Conservation (phyloP, 176 grass and related monocot genomes). For the Avena sativa region DNA sequence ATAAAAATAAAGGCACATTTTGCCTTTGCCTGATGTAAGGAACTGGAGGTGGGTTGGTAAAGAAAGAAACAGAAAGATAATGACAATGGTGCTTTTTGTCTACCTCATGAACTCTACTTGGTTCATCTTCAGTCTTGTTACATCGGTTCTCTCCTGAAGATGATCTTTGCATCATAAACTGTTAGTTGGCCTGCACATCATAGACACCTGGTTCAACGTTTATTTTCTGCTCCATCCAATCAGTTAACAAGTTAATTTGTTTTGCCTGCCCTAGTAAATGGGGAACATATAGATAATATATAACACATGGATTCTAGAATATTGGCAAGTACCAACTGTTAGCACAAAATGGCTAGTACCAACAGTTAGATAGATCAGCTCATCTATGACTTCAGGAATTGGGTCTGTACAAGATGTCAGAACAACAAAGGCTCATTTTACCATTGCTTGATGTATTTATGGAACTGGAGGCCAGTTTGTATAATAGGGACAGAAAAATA, state of each 20-base stretch:
- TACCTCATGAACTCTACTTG: no score
- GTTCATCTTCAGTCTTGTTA: no score
- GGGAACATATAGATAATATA: background rate
- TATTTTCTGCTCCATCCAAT: background rate
- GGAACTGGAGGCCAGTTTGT: no score
- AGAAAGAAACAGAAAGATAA: conserved; percentile 12
- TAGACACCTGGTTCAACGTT: background rate
- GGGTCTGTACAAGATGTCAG: no score
- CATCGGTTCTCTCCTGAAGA: no score
- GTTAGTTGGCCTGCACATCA: background rate
- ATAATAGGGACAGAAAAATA: no score
- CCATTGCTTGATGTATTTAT: no score
- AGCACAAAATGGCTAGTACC: background rate
- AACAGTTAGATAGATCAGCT: no score
- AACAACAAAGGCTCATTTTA: no score
- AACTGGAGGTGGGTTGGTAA: background rate
- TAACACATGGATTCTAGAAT: background rate
- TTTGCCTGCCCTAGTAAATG: background rate
- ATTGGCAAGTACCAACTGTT: background rate
- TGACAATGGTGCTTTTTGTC: no score
- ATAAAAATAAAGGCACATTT: conserved; percentile 32
- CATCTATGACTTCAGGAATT: no score
- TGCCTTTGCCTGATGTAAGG: conserved; percentile 42
- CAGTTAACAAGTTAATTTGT: background rate
- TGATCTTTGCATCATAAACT: background rate